These are phyloP conservation scores for Stagonosporopsis vannaccii DNA, from an alignment of 2,329 filamentous ascomycete genomes.

Conservation along the genomic window DNA sequence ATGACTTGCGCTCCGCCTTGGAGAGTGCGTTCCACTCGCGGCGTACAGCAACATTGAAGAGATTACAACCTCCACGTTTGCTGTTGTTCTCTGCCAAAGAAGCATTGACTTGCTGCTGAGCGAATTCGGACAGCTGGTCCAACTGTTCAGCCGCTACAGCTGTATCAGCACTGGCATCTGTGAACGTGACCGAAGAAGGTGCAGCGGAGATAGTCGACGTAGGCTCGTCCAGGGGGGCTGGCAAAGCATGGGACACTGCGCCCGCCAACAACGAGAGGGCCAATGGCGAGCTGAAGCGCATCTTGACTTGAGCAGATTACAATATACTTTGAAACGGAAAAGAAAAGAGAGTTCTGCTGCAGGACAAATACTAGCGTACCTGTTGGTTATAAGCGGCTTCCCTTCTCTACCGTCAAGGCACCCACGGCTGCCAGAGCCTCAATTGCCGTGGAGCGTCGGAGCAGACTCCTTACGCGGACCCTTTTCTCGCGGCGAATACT, in stretches of 20 bases:
- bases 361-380: neutral
- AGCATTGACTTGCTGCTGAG: slow-evolving; percentile 27
- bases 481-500: slow-evolving; percentile 1
- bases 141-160: slow-evolving; percentile 34
- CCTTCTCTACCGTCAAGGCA: neutral
- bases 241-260: slow-evolving; percentile 34
- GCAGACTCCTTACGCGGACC: neutral
- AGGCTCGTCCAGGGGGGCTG: slow-evolving; percentile 28
- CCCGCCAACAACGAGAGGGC: slow-evolving; percentile 34
- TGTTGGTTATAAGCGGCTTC: slow-evolving; percentile 7
- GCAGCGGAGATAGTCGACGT: slow-evolving; percentile 8
- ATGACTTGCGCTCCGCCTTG: slow-evolving; percentile 40
- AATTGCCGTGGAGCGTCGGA: slow-evolving; percentile 4
- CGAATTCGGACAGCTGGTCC: slow-evolving; percentile 31
- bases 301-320: slow-evolving; percentile 20
- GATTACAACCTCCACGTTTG: slow-evolving; percentile 35
- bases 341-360: slow-evolving; percentile 10
- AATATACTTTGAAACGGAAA: neutral
- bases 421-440: neutral
- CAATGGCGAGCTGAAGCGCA: slow-evolving; percentile 36
- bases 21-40: slow-evolving; percentile 39
- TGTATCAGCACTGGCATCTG: slow-evolving; percentile 29
- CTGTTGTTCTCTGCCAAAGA: slow-evolving; percentile 22
- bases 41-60: slow-evolving; percentile 35
- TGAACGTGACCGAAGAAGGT: slow-evolving; percentile 21